Evolutionary conservation across 129 eudicot genomes (phyloP).

Genomic region (Rutidosis leptorrhynchoides): DNA sequence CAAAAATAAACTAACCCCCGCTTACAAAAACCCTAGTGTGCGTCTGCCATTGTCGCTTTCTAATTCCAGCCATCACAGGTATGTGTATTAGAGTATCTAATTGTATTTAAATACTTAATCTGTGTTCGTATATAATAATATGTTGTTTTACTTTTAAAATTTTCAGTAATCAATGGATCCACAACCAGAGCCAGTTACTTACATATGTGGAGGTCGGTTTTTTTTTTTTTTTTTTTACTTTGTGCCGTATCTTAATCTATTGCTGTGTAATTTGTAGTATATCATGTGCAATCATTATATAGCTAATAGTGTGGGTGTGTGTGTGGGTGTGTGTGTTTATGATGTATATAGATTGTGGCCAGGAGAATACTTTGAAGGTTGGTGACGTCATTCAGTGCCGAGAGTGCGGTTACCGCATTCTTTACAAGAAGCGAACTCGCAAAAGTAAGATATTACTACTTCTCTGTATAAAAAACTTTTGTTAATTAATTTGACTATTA

Average conservation of each 20-base stretch:
- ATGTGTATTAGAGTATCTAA: background rate
- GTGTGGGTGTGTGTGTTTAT: too few species aligned
- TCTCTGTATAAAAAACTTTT: background rate
- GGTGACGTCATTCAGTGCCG: conserved; percentile 92
- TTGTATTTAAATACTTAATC: background rate
- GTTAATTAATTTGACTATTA: too few species aligned
- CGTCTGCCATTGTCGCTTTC: background rate
- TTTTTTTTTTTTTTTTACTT: background rate
- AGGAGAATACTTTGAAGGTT: conserved; percentile 75
- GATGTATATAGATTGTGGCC: conserved; percentile 67
- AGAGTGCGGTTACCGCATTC: conserved; percentile 87
- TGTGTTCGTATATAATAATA: background rate
- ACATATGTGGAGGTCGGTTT: conserved; percentile 71
- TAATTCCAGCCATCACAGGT: conserved; percentile 5
- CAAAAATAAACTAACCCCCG: background rate
- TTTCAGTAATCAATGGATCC: conserved; percentile 53
- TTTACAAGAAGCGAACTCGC: conserved; percentile 84
- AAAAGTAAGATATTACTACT: conserved; percentile 44
- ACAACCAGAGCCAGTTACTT: conserved; percentile 77
- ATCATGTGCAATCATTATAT: too few species aligned
- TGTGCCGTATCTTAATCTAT: too few species aligned
- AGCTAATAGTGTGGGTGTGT: too few species aligned
- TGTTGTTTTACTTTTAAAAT: too few species aligned
- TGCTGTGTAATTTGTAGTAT: too few species aligned
- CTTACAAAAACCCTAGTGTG: conserved; percentile 23